Evolutionary conservation across 2,329 filamentous ascomycete genomes (phyloP).

Genomic region (Canariomyces notabilis): DNA sequence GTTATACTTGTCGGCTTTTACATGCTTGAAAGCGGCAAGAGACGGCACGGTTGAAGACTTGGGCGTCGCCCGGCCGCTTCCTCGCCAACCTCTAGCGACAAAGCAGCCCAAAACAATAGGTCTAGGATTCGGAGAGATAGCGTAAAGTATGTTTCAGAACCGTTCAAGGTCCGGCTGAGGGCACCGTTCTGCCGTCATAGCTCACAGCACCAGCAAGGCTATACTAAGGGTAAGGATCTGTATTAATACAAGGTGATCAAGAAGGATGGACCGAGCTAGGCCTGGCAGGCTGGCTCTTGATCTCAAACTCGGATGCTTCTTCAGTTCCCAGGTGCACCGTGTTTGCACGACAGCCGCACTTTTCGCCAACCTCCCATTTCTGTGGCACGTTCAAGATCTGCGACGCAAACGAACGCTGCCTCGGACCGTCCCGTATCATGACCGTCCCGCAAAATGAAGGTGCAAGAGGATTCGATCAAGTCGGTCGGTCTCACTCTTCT

Average conservation of each 20-base stretch:
- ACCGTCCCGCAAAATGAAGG: constrained; percentile 24
- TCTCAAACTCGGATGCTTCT: neutral
- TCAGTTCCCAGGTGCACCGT: constrained; percentile 12
- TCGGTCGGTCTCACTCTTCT: constrained; percentile 30
- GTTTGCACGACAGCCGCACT: constrained; percentile 9
- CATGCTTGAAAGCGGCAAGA: constrained; percentile 17
- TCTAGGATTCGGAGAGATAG: no score
- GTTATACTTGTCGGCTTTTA: constrained; percentile 23
- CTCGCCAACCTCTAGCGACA: constrained; percentile 10
- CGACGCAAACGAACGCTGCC: constrained; percentile 2
- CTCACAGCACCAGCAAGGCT: constrained; percentile 12
- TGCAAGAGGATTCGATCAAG: constrained; percentile 24
- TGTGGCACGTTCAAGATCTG: no score
- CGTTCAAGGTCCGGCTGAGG: neutral
- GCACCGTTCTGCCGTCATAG: neutral
- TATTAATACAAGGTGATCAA: constrained; percentile 2
- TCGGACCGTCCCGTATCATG: neutral
- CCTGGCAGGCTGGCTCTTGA: neutral
- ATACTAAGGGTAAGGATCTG: constrained; percentile 7
- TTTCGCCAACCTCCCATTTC: no score
- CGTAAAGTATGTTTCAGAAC: no score
- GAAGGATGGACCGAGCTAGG: neutral
- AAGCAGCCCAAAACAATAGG: constrained; percentile 6
- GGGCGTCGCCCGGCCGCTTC: constrained; percentile 17
- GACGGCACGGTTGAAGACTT: constrained; percentile 23